Base-by-base conservation (phyloP, 106 monocot genomes). In the Agapanthus africanus region DNA sequence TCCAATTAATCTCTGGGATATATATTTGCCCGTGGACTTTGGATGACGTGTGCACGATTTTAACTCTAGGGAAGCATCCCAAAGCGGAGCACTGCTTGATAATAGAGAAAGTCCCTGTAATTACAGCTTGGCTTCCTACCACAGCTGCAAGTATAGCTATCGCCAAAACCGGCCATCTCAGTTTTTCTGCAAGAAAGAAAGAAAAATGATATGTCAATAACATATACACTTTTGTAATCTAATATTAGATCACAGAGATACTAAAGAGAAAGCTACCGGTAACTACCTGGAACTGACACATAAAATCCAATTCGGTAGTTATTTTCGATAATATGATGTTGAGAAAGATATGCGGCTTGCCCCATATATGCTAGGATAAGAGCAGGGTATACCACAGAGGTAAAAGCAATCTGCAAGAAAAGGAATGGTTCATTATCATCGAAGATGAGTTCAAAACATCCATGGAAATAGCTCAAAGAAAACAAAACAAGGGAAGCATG, bases 351-450 rank as follows among this genome's bases (percentile, higher is more conserved):
- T 7, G 95, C 95, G 44, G 95, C 95, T 86, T 95, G 95, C 7
- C 95, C 95, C 95, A 95, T 95, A 59, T 95, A 95, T 31, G 88
- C 91, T 25, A 95, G 73, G 34, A 95, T 70, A 79, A 95, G 70
- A 2, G 91, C 80, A 25, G 95, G 95, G 67, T 95, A 95, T 56
- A 95, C 91, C 64, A 95, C 72, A 54, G 57, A 85, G 37, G 88
- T 79, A 72, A 95, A 95, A 66, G 90, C 94, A 75, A 95, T 74
- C 94, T 94, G 87, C 74, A 74, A 14, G 50, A 63, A 56, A 51
- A 19, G 4, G n/a, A 51, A 51, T 19, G 40, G 40, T 41, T 41
- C 40, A 41, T 41, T 13, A 41, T n/a, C n/a, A n/a, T n/a, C n/a
- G n/a, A n/a, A n/a, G n/a, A n/a, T n/a, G n/a, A n/a, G n/a, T n/a